Conservation (phyloP, 768 basidiomycete species). For the Arthromyces matolae region DNA sequence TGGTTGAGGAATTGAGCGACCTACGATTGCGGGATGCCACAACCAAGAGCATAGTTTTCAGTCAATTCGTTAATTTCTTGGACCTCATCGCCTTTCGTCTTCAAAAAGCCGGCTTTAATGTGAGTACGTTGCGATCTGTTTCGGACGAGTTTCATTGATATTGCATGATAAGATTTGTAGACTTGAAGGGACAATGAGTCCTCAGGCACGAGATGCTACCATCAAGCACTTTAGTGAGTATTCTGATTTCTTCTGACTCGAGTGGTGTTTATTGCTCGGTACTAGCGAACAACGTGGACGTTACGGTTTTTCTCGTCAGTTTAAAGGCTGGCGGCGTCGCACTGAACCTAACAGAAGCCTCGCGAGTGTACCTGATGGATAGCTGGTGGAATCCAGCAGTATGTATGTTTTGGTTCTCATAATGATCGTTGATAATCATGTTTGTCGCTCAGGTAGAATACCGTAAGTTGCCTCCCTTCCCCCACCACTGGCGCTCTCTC, state of each 20-base stretch:
- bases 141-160: neutral
- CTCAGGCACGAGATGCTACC: conserved; percentile 90
- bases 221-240: conserved; percentile 88
- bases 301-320: conserved; percentile 96
- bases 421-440: neutral
- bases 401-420: conserved; percentile 17
- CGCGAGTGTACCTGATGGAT: conserved; percentile 94
- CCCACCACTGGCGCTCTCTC: neutral
- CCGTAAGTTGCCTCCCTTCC: conserved; percentile 45
- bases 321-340: conserved; percentile 96
- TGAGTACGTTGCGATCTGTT: conserved; percentile 30
- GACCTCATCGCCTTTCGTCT: conserved; percentile 92
- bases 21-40: conserved; percentile 81
- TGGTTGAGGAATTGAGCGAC: conserved; percentile 90
- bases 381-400: conserved; percentile 99
- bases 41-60: conserved; percentile 95
- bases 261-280: neutral
- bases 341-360: conserved; percentile 86
- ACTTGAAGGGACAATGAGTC: conserved; percentile 95
- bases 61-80: conserved; percentile 90
- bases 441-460: conserved; percentile 58
- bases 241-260: neutral
- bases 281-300: conserved; percentile 85
- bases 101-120: conserved; percentile 88
- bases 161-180: conserved; percentile 68